Conservation (phyloP, 106 monocot species). For the Dioscorea dumetorum region DNA sequence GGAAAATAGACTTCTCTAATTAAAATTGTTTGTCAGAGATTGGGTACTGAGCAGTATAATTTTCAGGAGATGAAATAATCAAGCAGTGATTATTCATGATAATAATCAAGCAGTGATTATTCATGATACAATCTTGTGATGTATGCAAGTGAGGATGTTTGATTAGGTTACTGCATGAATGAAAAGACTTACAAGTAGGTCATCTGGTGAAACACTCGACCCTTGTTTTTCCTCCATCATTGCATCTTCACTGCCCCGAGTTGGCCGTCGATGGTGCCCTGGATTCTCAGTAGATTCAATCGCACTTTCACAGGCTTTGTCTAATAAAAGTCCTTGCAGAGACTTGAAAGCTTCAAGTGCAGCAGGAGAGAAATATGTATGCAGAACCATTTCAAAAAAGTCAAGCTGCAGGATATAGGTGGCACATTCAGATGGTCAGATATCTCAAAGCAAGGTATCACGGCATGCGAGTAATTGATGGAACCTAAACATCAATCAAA, state of each 20-base stretch:
- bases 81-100: too few species aligned
- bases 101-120: too few species aligned
- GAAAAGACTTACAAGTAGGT: constrained; percentile 61
- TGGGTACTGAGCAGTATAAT: too few species aligned
- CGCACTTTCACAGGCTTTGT: constrained; percentile 72
- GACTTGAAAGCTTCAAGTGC: constrained; percentile 78
- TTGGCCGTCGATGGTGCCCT: constrained; percentile 65
- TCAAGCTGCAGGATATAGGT: constrained; percentile 59
- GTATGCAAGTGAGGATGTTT: too few species aligned
- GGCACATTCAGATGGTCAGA: not conserved
- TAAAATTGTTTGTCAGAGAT: too few species aligned
- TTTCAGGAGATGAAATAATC: too few species aligned
- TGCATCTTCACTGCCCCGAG: constrained; percentile 97
- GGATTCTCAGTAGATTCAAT: constrained; percentile 67
- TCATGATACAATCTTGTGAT: too few species aligned
- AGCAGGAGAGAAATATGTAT: constrained; percentile 74
- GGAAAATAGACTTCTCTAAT: too few species aligned
- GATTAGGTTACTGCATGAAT: too few species aligned
- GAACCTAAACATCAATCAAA: too few species aligned
- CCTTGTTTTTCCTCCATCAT: constrained; percentile 64
- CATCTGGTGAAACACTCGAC: constrained; percentile 80
- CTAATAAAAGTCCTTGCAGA: constrained; percentile 68
- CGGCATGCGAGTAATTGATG: too few species aligned
- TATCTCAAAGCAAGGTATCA: too few species aligned
- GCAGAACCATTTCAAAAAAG: constrained; percentile 84